Conservation (phyloP, 768 basidiomycete genomes). For the Macrocybe gigantea region DNA sequence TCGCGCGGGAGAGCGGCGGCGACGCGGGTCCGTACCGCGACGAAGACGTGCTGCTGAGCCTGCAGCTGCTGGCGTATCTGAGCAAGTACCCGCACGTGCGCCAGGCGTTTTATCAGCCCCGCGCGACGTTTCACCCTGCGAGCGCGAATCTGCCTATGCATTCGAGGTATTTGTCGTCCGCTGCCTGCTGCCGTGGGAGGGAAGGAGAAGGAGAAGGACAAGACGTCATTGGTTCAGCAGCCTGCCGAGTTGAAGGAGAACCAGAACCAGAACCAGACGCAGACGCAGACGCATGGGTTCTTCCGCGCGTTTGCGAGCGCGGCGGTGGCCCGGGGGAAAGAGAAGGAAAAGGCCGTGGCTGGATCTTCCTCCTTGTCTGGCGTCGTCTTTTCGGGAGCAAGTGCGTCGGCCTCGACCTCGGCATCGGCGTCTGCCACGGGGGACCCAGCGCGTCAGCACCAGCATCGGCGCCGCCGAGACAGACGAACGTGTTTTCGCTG, state of each 20-base stretch:
- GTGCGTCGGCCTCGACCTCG: neutral
- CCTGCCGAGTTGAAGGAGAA: no score
- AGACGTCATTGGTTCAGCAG: neutral
- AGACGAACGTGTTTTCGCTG: slow-evolving; percentile 92
- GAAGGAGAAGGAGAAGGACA: slow-evolving; percentile 9
- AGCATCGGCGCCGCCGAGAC: slow-evolving; percentile 26
- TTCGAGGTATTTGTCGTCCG: slow-evolving; percentile 12
- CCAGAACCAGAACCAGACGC: no score
- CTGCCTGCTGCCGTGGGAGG: neutral
- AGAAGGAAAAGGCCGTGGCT: slow-evolving; percentile 42
- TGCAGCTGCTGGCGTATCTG: slow-evolving; percentile 93
- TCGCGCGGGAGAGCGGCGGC: slow-evolving; percentile 1
- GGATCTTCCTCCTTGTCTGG: slow-evolving; percentile 2
- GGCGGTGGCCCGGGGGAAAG: slow-evolving; percentile 20
- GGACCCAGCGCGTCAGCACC: slow-evolving; percentile 5
- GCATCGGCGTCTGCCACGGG: neutral
- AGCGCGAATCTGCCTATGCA: slow-evolving; percentile 36
- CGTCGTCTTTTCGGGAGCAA: neutral
- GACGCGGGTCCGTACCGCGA: slow-evolving; percentile 76
- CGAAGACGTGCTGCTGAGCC: slow-evolving; percentile 85
- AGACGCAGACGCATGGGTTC: slow-evolving; percentile 24
- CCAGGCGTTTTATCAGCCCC: slow-evolving; percentile 89
- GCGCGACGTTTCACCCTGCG: slow-evolving; percentile 78
- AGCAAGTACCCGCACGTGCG: slow-evolving; percentile 98
- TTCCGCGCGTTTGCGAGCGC: slow-evolving; percentile 40